Base-by-base conservation (phyloP, 2,329 filamentous ascomycete species). In the Arthroderma sp. region DNA sequence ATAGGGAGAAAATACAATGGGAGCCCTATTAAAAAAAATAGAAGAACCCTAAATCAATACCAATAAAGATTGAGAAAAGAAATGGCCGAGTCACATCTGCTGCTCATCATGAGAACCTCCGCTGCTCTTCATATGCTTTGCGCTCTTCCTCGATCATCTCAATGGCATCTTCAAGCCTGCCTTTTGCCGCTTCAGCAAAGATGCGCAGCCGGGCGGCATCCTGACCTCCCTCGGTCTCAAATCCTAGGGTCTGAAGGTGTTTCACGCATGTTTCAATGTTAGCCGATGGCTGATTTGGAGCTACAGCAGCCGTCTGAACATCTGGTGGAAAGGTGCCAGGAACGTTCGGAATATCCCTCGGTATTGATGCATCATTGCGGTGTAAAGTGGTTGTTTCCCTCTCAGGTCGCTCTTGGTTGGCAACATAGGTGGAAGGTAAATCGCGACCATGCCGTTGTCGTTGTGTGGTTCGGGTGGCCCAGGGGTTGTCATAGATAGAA, bases 91-190 rank as follows among this genome's bases (percentile, higher is more conserved):
- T 22, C 15, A 22, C 15, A 22, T 22, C 15, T 1, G 15, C 15
- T 22, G 15, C 15, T 22, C 15, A 22, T 49, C 42, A 49, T 6
- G 31, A 15, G 10, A 28, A 15, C 8, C 31, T 28, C 5, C 7
- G 29, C 44, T 54, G 56, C 38, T 61, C 53, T 31, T 59, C 58
- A 53, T 68, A 69, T 3, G 56, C 65, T 45, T 61, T 63, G 37
- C 65, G 60, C 47, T 71, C 68, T 47, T 71, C 68, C 48, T 70
- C 68, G 50, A 72, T 70, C 62, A 71, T 68, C 39, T 70, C 68
- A 51, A 72, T 69, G 2, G 69, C 69, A 43, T 68, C 65, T 28
- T 54, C 54, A 22, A 72, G 53, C 42, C 59, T 60, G 10, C 67
- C 66, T 22, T 65, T 58, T 9, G 65, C 62, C 28, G 66, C 68